Percentiles rank a stretch among this genome's conserved stretches.
Evolutionary conservation across 768 basidiomycete genomes (phyloP).

Genomic region (Nidula microcarpa): DNA sequence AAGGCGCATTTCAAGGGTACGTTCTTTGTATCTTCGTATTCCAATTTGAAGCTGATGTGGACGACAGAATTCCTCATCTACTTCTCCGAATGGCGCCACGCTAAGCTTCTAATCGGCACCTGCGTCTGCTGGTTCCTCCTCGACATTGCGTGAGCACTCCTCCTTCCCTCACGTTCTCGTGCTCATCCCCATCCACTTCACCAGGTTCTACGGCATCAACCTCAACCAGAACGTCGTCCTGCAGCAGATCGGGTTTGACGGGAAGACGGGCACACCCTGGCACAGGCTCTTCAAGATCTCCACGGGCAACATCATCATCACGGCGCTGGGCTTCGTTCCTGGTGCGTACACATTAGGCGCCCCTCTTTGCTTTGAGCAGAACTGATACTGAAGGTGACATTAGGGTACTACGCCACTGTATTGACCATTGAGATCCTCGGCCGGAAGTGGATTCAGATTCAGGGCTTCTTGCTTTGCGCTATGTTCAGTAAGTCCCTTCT

Average conservation of each 20-base stretch:
- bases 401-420: conserved; percentile 69
- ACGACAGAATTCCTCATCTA: conserved; percentile 57
- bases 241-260: conserved; percentile 66
- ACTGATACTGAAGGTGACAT: not conserved
- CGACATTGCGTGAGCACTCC: conserved; percentile 55
- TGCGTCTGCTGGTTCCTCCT: conserved; percentile 72
- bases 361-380: not conserved
- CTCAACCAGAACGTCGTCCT: conserved; percentile 75
- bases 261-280: conserved; percentile 54
- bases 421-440: conserved; percentile 72
- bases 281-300: conserved; percentile 64
- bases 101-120: conserved; percentile 66
- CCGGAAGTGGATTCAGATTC: conserved; percentile 71
- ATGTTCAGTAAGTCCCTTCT: conserved; percentile 35
- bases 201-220: conserved; percentile 72
- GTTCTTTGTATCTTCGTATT: conserved; percentile 1
- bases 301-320: conserved; percentile 68
- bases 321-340: conserved; percentile 76
- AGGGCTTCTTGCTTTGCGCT: conserved; percentile 67
- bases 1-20: conserved; percentile 51
- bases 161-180: not conserved
- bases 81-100: conserved; percentile 71
- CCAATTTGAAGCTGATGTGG: not conserved
- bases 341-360: conserved; percentile 27
- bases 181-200: not conserved